Evolutionary conservation across 129 eudicot genomes (phyloP), one percentile per base, ranked within the genome.

Genomic region (Calendula officinalis): DNA sequence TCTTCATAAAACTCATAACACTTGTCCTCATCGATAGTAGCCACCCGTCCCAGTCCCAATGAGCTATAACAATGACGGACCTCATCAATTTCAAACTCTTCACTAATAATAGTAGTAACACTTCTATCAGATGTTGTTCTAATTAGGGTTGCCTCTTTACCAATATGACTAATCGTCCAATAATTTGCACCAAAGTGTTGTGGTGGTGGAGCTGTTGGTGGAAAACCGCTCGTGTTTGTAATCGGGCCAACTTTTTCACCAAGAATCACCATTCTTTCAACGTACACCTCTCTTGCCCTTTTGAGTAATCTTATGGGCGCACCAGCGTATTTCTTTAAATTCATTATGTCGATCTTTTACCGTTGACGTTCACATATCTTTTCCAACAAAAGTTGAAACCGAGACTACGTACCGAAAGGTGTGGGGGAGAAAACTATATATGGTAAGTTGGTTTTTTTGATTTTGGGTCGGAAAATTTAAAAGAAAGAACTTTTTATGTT

Each of bases 1-100:
- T 58, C 66, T 70, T 84, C 90, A 42, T 80, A 74, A 58, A 80
- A 84, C 10, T 84, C 86, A 34, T 78, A 84, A 51, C 71, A 51
- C 71, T 43, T 76, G 13, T 84, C 83, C 60, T 84, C 90, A 13
- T 80, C 81, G 12, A 80, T 84, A 1, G 86, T 80, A 38, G 80
- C 85, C 35, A 83, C 72, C 44, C 80, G 61, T 60, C 88, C 88
- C 70, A 84, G 58, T n/a, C 86, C 83, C 3, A 84, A 64, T 11
- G 70, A 61, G 59, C 90, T 84, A 58, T 73, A 67, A 64, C 81
- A 64, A 59, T 76, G 71, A 11, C 40, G 68, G 2, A 56, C 59
- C 36, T 48, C 81, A 22, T 62, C 60, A 44, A 51, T 8, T 6
- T 41, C 81, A 17, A 56, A 54, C 10, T 79, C 86, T 43, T 60